Conservation (phyloP, 2,329 filamentous ascomycete species). For the Aureobasidium leucospermi region DNA sequence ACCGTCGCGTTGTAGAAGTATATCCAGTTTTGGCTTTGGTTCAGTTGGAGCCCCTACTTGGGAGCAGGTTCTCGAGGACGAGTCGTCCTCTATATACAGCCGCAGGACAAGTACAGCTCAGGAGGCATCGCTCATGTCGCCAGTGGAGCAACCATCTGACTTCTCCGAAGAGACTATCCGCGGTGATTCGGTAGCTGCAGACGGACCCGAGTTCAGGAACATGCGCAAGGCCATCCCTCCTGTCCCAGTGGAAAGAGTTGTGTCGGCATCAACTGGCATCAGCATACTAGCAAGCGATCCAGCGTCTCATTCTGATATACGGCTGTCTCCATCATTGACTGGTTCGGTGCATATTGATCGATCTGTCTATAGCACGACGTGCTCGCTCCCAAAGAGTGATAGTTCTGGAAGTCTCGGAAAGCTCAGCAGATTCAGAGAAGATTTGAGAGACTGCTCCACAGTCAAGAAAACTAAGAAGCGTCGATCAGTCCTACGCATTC, state of each 20-base stretch:
- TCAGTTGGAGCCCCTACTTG: slow-evolving; percentile 30
- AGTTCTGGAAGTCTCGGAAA: slow-evolving; percentile 18
- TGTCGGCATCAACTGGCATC: slow-evolving; percentile 3
- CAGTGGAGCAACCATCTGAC: background rate
- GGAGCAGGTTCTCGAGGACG: slow-evolving; percentile 29
- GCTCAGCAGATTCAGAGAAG: slow-evolving; percentile 16
- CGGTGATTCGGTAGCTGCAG: background rate
- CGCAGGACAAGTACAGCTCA: slow-evolving; percentile 19
- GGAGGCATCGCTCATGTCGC: background rate
- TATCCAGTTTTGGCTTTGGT: slow-evolving; percentile 28
- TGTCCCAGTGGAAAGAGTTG: background rate
- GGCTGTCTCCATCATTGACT: background rate
- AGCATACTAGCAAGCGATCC: background rate
- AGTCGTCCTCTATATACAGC: slow-evolving; percentile 34
- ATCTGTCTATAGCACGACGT: background rate
- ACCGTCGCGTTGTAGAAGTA: slow-evolving; percentile 10
- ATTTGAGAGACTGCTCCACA: slow-evolving; percentile 16
- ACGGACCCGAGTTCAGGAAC: background rate
- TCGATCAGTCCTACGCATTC: slow-evolving; percentile 24
- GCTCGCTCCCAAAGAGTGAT: slow-evolving; percentile 21
- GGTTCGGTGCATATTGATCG: background rate
- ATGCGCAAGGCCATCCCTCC: background rate
- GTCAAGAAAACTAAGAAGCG: slow-evolving; percentile 22
- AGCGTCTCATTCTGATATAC: background rate
- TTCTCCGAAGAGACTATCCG: background rate